These are phyloP conservation scores for Vanrija sp. DNA, from an alignment of 1,284 basidiomycete species.

Conservation along the genomic window DNA sequence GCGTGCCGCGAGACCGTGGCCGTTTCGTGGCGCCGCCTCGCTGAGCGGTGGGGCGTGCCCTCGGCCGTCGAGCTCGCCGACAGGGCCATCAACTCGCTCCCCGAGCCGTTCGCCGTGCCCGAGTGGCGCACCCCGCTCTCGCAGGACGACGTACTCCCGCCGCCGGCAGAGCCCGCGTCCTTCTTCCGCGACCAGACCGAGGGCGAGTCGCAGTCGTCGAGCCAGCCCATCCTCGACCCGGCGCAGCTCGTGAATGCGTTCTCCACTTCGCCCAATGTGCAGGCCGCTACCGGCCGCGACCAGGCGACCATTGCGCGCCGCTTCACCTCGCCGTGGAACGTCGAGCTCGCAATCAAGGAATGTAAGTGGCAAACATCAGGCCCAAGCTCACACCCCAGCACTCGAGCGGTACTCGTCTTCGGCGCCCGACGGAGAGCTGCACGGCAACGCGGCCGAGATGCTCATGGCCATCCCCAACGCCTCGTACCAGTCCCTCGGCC, in stretches of 20 bases:
- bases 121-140: constrained; percentile 11
- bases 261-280: constrained; percentile 55
- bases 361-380: constrained; percentile 55
- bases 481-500: constrained; percentile 71
- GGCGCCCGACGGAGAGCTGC: not conserved
- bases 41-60: constrained; percentile 63
- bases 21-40: constrained; percentile 64
- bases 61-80: constrained; percentile 58
- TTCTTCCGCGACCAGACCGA: constrained; percentile 37
- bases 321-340: constrained; percentile 63
- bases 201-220: constrained; percentile 31
- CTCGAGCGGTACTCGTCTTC: constrained; percentile 10
- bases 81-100: constrained; percentile 51
- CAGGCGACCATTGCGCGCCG: constrained; percentile 56
- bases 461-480: constrained; percentile 84
- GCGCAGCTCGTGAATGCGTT: constrained; percentile 58
- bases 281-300: constrained; percentile 63
- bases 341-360: constrained; percentile 67
- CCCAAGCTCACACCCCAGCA: not conserved
- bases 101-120: constrained; percentile 43
- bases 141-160: constrained; percentile 18
- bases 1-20: constrained; percentile 64
- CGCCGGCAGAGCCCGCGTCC: constrained; percentile 30
- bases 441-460: not conserved
- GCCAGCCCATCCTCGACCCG: constrained; percentile 52